A percentile compares a stretch with the other conserved stretches of the same genome.
These are phyloP conservation scores for Penicillium glabrum DNA, from an alignment of 2,329 filamentous ascomycete genomes.

Conservation along the genomic window DNA sequence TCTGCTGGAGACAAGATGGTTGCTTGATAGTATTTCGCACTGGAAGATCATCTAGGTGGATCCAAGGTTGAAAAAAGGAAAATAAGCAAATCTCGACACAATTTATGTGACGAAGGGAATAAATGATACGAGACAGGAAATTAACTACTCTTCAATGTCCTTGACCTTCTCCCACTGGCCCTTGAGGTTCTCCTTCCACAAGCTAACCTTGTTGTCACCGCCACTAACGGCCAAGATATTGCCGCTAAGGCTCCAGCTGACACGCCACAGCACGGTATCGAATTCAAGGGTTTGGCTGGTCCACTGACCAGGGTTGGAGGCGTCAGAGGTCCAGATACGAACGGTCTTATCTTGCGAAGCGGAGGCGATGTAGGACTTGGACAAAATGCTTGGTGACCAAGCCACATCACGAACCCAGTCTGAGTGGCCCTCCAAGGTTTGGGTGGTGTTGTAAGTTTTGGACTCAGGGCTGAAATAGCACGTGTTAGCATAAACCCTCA, in stretches of 20 bases:
- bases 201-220: slow-evolving; percentile 91
- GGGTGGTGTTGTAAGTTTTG: slow-evolving; percentile 53
- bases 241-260: slow-evolving; percentile 96
- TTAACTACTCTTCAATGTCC: slow-evolving; percentile 78
- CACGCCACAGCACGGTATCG: slow-evolving; percentile 87
- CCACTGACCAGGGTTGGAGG: slow-evolving; percentile 70
- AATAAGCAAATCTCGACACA: slow-evolving; percentile 4
- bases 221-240: slow-evolving; percentile 94
- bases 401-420: slow-evolving; percentile 98
- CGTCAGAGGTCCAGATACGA: slow-evolving; percentile 88
- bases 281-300: slow-evolving; percentile 81
- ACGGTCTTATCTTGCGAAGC: slow-evolving; percentile 97
- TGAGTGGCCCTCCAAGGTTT: slow-evolving; percentile 72
- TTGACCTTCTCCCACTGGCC: slow-evolving; percentile 98
- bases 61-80: slow-evolving; percentile 3
- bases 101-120: slow-evolving; percentile 19
- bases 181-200: slow-evolving; percentile 98
- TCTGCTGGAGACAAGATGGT: background rate
- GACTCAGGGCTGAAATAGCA: slow-evolving; percentile 45
- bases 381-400: slow-evolving; percentile 92
- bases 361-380: slow-evolving; percentile 94
- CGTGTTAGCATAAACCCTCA: slow-evolving; percentile 5
- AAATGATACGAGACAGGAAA: slow-evolving; percentile 13
- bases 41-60: background rate
- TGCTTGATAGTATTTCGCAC: background rate